phyloP scores from a whole-genome alignment of 1,139 yeast species.

The Yamadazyma trypodendri region DNA sequence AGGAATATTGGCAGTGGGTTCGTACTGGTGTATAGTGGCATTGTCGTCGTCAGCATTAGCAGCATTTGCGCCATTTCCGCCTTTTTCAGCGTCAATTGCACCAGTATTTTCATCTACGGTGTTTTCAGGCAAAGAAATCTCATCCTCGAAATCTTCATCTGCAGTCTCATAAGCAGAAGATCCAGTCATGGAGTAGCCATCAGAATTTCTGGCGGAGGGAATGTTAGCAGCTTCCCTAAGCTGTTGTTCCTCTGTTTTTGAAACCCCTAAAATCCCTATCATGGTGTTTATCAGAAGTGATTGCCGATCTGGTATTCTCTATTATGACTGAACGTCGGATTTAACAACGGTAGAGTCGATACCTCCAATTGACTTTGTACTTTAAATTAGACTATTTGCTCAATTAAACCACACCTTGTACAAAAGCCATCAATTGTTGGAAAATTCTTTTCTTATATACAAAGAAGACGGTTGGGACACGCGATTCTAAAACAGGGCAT shows the following conservation, averaged over 20 bases:
- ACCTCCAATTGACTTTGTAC: neutral
- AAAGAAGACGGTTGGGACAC: neutral
- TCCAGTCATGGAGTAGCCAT: conserved; percentile 18
- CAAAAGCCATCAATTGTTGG: neutral
- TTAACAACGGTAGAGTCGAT: too few relatives aligned
- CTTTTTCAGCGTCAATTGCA: neutral
- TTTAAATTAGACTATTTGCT: too few relatives aligned
- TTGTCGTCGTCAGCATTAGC: conserved; percentile 9
- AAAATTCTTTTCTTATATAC: neutral
- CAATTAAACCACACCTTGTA: neutral
- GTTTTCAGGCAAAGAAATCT: too few relatives aligned
- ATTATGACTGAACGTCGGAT: too few relatives aligned
- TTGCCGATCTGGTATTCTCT: too few relatives aligned
- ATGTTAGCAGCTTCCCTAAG: conserved; percentile 32
- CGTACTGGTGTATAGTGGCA: conserved; percentile 1
- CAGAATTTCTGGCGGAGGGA: conserved; percentile 9
- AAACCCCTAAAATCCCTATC: conserved; percentile 30
- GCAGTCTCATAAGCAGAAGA: conserved; percentile 39
- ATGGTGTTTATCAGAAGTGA: too few relatives aligned
- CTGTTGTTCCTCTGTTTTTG: conserved; percentile 36
- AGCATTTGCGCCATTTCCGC: conserved; percentile 2
- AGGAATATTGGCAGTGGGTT: neutral
- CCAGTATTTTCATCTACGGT: neutral
- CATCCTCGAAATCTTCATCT: conserved; percentile 22
- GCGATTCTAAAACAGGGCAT: neutral